These are phyloP conservation scores for Penicillium longicatenatum DNA, from an alignment of 495 filamentous ascomycete genomes.

Conservation along the genomic window DNA sequence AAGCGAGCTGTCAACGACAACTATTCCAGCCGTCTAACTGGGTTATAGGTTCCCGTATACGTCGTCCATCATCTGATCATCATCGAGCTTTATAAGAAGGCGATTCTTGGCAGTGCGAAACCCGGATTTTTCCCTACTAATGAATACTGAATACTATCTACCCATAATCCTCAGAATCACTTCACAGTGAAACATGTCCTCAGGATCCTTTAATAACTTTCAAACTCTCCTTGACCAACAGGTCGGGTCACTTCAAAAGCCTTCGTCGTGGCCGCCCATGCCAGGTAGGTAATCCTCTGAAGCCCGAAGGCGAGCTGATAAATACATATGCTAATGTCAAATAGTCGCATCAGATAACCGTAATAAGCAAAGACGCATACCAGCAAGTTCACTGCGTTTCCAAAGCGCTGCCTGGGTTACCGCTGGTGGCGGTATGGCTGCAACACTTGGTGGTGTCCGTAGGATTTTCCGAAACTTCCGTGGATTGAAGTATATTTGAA, in stretches of 20 bases:
- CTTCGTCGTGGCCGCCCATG: conserved; percentile 9
- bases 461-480: conserved; percentile 35
- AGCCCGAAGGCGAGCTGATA: background rate
- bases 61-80: conserved; percentile 6
- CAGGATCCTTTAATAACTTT: conserved; percentile 19
- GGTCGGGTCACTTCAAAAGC: conserved; percentile 19
- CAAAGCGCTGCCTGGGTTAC: conserved; percentile 36
- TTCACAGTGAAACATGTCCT: background rate
- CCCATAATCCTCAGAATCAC: background rate
- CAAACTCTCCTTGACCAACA: conserved; percentile 26
- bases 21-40: background rate
- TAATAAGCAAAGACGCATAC: conserved; percentile 18
- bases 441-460: conserved; percentile 34
- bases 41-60: background rate
- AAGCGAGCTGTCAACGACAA: background rate
- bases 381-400: conserved; percentile 25
- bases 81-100: background rate
- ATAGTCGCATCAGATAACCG: conserved; percentile 10
- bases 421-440: conserved; percentile 34
- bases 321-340: background rate
- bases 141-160: background rate
- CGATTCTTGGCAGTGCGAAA: background rate
- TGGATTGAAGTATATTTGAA: conserved; percentile 30
- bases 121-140: background rate
- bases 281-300: background rate